Evolutionary conservation across 441 rosid species (phyloP).

Genomic region (Geranium incanum): DNA sequence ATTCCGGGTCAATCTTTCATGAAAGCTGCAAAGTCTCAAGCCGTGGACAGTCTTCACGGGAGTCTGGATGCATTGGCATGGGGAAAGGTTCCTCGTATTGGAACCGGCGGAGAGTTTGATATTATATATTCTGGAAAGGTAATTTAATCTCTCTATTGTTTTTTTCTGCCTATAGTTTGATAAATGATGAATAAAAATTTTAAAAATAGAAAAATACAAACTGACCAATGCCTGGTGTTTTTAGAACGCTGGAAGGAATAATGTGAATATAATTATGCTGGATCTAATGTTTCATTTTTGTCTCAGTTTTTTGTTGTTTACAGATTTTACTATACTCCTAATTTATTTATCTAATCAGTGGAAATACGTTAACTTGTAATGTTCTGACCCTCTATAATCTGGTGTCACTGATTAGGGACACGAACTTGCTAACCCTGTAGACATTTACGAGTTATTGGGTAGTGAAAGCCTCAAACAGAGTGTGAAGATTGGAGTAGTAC

Average conservation of each 20-base stretch:
- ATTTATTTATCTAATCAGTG: background rate
- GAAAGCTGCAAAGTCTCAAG: constrained; percentile 84
- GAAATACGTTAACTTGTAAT: constrained; percentile 8
- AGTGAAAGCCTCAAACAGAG: constrained; percentile 27
- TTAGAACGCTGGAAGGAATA: too few relatives aligned
- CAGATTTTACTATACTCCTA: background rate
- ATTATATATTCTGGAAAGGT: constrained; percentile 63
- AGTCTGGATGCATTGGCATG: constrained; percentile 78
- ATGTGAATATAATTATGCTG: too few relatives aligned
- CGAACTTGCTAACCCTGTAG: constrained; percentile 39
- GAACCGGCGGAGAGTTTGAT: constrained; percentile 79
- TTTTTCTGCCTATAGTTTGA: background rate
- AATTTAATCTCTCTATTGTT: constrained; percentile 12
- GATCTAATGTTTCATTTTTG: background rate
- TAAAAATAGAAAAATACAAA: too few relatives aligned
- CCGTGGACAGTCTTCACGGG: constrained; percentile 69
- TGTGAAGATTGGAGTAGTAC: constrained; percentile 25
- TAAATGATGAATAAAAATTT: too few relatives aligned
- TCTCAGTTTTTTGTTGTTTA: background rate
- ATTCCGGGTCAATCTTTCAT: constrained; percentile 73
- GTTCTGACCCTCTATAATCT: constrained; percentile 12
- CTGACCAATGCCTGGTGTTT: too few relatives aligned
- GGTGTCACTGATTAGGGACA: constrained; percentile 36
- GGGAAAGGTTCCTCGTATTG: constrained; percentile 71
- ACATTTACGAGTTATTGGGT: constrained; percentile 53